Base-by-base conservation (phyloP, 257 asterid genomes). In the Solanum phureja region DNA sequence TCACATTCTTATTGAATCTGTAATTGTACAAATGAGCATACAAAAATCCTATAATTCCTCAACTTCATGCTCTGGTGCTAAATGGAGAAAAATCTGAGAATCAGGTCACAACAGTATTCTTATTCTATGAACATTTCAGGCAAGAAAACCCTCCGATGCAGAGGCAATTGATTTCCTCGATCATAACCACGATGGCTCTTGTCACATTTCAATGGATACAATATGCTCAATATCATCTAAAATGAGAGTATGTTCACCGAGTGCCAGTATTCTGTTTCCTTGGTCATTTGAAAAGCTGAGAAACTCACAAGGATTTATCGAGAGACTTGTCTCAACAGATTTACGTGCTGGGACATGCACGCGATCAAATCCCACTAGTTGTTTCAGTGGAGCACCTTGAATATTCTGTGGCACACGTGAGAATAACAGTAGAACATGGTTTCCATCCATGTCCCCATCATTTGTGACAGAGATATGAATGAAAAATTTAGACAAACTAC, bases 251-350 rank as follows among this genome's bases (percentile, higher is more conserved):
- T 97, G 97, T 89, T 95, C 94, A 58, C 98, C 99, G n/a, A 90
- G 68, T 29, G 95, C 93, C 92, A 97, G 73, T 90, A 95, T 89
- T 87, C 91, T 89, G 35, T 87, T 74, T 33, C 99, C 99, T 37
- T 90, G 86, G 90, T 91, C 95, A 84, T 94, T 94, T 33, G 93
- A 98, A 88, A 93, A 87, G 94, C 98, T 95, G 27, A 97, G 95
- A 92, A 93, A 95, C 46, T 95, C 91, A 31, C 99, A 97, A 34
- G 99, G 98, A 90, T 95, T 95, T 8, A 97, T 90, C 49, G 73
- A 33, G 40, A 95, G 91, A 83, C 92, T 92, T 24, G 90, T 87
- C 76, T 93, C 92, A 60, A 82, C 92, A 71, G 88, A 87, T 79
- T 21, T 87, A 34, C 85, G 5, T 0, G 93, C 82, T 12, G 6